A percentile compares a stretch with the other conserved stretches of the same genome.
Conservation (phyloP, 2,329 filamentous ascomycete genomes). For the Gyromitra esculenta region DNA sequence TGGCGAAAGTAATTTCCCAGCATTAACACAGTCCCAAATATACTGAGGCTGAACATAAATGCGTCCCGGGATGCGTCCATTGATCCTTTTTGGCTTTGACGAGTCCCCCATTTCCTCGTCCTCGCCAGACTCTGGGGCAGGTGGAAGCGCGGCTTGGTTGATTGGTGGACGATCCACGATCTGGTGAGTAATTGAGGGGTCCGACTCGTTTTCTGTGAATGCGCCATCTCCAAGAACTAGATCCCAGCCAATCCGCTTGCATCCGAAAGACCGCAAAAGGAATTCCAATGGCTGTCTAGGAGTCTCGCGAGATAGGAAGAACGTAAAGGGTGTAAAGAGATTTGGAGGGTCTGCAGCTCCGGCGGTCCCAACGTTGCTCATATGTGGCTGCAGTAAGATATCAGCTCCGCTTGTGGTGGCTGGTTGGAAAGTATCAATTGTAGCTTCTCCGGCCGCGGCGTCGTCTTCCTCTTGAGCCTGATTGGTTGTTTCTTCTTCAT, state of each 20-base stretch:
- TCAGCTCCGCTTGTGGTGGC: conserved; percentile 75
- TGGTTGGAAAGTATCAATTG: conserved; percentile 93
- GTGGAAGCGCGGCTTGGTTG: conserved; percentile 65
- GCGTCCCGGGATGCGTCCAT: conserved; percentile 82
- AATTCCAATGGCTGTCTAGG: conserved; percentile 92
- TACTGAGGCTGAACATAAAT: conserved; percentile 97
- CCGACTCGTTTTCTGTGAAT: conserved; percentile 87
- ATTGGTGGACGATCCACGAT: conserved; percentile 89
- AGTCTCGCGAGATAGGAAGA: conserved; percentile 93
- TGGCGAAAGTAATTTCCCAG: conserved; percentile 84
- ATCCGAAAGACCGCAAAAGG: conserved; percentile 90
- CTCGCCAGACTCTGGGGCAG: conserved; percentile 62
- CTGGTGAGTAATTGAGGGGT: conserved; percentile 92
- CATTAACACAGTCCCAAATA: conserved; percentile 97
- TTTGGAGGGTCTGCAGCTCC: conserved; percentile 69
- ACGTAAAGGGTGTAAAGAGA: conserved; percentile 88
- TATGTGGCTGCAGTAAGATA: conserved; percentile 79
- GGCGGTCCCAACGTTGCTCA: conserved; percentile 63
- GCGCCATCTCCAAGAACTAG: conserved; percentile 87
- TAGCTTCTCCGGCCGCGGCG: conserved; percentile 62
- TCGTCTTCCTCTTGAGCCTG: conserved; percentile 63
- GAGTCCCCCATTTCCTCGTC: conserved; percentile 65
- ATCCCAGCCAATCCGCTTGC: conserved; percentile 96
- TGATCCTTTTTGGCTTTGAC: conserved; percentile 59
- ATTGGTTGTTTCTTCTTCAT: conserved; percentile 60